Conservation (phyloP, 495 filamentous ascomycete genomes). For the Hyaloscypha variabilis region DNA sequence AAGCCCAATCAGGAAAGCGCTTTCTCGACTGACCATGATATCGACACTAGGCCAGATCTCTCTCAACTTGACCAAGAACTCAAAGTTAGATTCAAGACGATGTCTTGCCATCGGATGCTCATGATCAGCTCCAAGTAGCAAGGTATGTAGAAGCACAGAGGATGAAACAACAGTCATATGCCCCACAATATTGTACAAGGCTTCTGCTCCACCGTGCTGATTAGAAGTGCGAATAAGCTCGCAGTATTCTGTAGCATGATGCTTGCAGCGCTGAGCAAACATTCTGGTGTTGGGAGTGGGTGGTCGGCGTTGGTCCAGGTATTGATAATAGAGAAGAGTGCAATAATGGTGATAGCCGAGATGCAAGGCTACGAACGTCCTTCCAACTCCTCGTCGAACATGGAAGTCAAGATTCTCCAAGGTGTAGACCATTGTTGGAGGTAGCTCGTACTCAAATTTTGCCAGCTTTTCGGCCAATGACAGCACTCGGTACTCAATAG, state of each 20-base stretch:
- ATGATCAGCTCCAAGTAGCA: constrained; percentile 31
- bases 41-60: constrained; percentile 36
- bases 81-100: constrained; percentile 34
- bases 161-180: constrained; percentile 40
- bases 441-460: constrained; percentile 26
- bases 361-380: constrained; percentile 36
- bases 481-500: constrained; percentile 20
- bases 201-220: constrained; percentile 30
- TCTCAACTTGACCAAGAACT: constrained; percentile 31
- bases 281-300: neutral
- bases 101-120: constrained; percentile 30
- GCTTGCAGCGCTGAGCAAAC: constrained; percentile 35
- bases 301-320: constrained; percentile 29
- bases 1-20: no score
- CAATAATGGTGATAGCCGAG: constrained; percentile 36
- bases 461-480: constrained; percentile 20
- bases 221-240: constrained; percentile 29
- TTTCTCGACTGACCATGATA: constrained; percentile 35
- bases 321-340: constrained; percentile 36
- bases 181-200: constrained; percentile 35
- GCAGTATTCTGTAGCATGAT: constrained; percentile 33
- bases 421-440: constrained; percentile 12
- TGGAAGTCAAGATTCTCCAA: constrained; percentile 28
- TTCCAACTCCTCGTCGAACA: constrained; percentile 27
- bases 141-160: constrained; percentile 33